phyloP scores from a whole-genome alignment of 2,329 filamentous ascomycete genomes.

The Sordariomycetes sp. region DNA sequence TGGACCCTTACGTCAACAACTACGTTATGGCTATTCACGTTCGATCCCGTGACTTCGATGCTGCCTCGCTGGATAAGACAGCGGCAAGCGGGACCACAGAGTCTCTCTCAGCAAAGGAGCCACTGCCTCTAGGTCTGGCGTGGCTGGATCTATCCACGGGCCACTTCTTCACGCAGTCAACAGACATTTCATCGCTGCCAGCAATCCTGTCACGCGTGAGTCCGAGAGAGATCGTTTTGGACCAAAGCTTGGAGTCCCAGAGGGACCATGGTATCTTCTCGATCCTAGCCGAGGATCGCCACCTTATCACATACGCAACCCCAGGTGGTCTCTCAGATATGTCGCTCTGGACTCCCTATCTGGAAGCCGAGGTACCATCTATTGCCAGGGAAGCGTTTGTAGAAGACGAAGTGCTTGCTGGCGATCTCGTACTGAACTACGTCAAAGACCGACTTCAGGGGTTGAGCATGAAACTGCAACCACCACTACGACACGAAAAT shows the following conservation, averaged over 20 bases:
- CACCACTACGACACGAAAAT: conserved; percentile 65
- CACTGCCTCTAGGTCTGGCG: conserved; percentile 60
- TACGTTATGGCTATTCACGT: conserved; percentile 78
- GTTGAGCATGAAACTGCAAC: conserved; percentile 70
- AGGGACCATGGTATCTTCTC: conserved; percentile 53
- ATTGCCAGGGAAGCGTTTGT: conserved; percentile 50
- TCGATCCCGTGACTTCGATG: conserved; percentile 2
- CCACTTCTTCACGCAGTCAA: conserved; percentile 79
- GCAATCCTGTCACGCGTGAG: conserved; percentile 75
- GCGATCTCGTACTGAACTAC: conserved; percentile 75
- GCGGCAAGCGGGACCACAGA: not conserved
- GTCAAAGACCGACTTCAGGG: conserved; percentile 71
- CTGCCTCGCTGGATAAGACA: not conserved
- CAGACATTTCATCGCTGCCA: conserved; percentile 61
- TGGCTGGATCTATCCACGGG: conserved; percentile 96
- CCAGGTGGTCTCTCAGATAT: conserved; percentile 36
- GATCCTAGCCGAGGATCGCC: conserved; percentile 65
- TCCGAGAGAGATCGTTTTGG: conserved; percentile 77
- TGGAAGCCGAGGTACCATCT: conserved; percentile 61
- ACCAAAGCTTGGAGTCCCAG: conserved; percentile 50
- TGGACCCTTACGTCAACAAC: conserved; percentile 90
- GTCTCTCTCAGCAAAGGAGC: conserved; percentile 1
- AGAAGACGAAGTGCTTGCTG: conserved; percentile 62
- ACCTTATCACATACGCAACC: conserved; percentile 65
- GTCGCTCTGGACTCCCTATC: conserved; percentile 62